phyloP scores from a whole-genome alignment of 305 asterid genomes.

The Ilex paraguariensis region DNA sequence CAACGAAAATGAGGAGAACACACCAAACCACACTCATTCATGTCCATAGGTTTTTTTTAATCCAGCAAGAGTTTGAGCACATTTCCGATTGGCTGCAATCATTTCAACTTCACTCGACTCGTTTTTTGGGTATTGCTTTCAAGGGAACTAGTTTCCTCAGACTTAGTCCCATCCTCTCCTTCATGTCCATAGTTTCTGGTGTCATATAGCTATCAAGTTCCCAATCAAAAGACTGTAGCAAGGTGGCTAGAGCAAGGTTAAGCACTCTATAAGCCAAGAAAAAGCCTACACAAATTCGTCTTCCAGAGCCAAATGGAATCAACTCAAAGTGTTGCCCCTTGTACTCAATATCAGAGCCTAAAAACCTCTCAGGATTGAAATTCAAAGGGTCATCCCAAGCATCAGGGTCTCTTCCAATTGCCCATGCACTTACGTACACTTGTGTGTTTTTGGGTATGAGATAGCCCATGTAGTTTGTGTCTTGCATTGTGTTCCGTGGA shows the following conservation, averaged over 20 bases:
- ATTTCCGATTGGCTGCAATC: no score
- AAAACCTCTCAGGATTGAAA: conserved; percentile 8
- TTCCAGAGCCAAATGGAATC: conserved; percentile 13
- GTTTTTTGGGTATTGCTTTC: conserved; percentile 19
- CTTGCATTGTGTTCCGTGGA: background rate
- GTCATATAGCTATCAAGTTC: conserved; percentile 11
- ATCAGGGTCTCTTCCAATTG: conserved; percentile 16
- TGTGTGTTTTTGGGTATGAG: conserved; percentile 8
- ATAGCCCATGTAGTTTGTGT: conserved; percentile 3
- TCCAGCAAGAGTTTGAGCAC: no score
- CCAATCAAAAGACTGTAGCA: conserved; percentile 18
- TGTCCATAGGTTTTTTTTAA: no score
- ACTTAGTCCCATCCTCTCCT: conserved; percentile 13
- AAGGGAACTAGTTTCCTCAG: conserved; percentile 22
- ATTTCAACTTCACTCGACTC: no score
- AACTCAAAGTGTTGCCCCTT: conserved; percentile 7
- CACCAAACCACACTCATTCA: no score
- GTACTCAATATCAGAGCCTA: conserved; percentile 4
- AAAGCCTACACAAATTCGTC: conserved; percentile 4
- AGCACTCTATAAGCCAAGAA: background rate
- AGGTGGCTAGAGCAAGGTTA: background rate
- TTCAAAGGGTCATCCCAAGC: conserved; percentile 1
- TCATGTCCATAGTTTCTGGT: conserved; percentile 11
- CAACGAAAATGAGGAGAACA: no score
- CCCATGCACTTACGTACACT: conserved; percentile 18